Evolutionary conservation across 495 filamentous ascomycete genomes (phyloP).

Genomic region (Penicillium pulvis): DNA sequence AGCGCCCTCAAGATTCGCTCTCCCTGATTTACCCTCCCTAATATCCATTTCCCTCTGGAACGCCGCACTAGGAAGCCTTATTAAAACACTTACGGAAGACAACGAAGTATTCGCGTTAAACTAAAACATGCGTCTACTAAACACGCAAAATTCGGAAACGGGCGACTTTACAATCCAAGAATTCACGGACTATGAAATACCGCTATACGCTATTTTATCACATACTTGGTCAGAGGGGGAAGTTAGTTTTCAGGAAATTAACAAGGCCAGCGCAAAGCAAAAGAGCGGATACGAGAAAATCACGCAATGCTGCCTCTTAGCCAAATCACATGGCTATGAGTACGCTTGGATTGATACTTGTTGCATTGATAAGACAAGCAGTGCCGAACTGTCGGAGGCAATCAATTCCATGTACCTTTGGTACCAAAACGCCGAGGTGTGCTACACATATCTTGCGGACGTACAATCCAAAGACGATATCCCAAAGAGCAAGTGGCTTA

Average conservation of each 20-base stretch:
- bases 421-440: not conserved
- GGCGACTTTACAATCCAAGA: not conserved
- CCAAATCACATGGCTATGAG: conserved; percentile 39
- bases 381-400: not conserved
- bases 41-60: too few species aligned
- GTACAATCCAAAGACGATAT: not conserved
- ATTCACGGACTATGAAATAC: not conserved
- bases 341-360: conserved; percentile 4
- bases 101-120: too few species aligned
- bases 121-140: too few species aligned
- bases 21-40: too few species aligned
- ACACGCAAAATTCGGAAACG: too few species aligned
- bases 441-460: not conserved
- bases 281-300: not conserved
- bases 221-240: not conserved
- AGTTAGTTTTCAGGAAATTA: not conserved
- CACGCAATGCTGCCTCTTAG: not conserved
- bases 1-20: too few species aligned
- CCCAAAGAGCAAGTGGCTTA: not conserved
- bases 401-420: not conserved
- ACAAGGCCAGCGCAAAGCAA: not conserved
- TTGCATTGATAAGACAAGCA: conserved; percentile 1
- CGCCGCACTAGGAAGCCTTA: too few species aligned
- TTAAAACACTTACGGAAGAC: too few species aligned
- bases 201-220: not conserved